Conservation (phyloP, 352 stramenopile genomes). For the Phytophthora hybrid region DNA sequence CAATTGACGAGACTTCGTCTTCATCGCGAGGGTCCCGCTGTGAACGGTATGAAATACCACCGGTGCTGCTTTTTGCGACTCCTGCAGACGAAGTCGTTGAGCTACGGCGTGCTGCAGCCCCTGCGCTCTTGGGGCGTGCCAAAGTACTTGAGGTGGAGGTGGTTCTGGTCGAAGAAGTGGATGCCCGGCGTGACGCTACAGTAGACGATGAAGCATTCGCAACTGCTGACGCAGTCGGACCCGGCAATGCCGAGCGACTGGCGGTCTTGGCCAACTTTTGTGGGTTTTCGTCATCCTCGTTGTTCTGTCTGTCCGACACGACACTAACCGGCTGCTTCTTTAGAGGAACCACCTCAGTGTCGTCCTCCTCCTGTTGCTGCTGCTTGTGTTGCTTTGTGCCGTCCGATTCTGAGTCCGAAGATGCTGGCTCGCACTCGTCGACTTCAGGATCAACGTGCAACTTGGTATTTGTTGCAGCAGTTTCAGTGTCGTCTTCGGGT, state of each 20-base stretch:
- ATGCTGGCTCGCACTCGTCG: constrained; percentile 41
- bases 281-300: constrained; percentile 50
- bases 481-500: constrained; percentile 13
- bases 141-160: constrained; percentile 38
- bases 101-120: constrained; percentile 29
- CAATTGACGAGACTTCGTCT: constrained; percentile 36
- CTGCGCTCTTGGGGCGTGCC: constrained; percentile 59
- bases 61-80: constrained; percentile 13
- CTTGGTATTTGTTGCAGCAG: constrained; percentile 6
- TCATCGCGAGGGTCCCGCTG: constrained; percentile 42
- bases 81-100: constrained; percentile 13
- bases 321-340: constrained; percentile 10
- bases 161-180: constrained; percentile 15
- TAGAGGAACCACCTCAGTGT: constrained; percentile 12
- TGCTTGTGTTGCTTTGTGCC: constrained; percentile 19
- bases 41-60: constrained; percentile 31
- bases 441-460: constrained; percentile 46
- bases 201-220: neutral
- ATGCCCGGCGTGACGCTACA: constrained; percentile 28
- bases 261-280: constrained; percentile 40
- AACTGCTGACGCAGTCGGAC: neutral
- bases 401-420: constrained; percentile 46
- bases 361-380: constrained; percentile 35
- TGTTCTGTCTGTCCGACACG: constrained; percentile 28
- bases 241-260: constrained; percentile 26